Evolutionary conservation across 768 basidiomycete genomes (phyloP), one percentile per base, ranked within the genome.

Genomic region (Symmetrospora coprosmae): DNA sequence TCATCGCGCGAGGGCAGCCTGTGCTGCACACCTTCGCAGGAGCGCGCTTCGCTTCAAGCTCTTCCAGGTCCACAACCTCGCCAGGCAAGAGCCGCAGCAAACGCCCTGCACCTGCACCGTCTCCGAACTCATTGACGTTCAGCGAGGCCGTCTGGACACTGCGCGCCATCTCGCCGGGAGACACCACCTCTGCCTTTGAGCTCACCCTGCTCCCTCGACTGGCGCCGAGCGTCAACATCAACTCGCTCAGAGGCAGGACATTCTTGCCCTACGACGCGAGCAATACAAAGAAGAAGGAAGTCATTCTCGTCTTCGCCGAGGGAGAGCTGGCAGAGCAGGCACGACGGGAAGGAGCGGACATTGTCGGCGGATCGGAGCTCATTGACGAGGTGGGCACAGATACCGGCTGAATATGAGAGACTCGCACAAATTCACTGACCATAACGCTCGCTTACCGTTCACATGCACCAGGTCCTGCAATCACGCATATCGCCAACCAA

Each of bases 261-360:
- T 83, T 79, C 66, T 78, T 96, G 47, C 88, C 90, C 0, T 76
- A 82, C 47, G 87, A 91, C 67, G 67, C 51, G 27, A 39, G 33
- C 30, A 43, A 40, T 46, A 43, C 72, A 1, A 80, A 84, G 37
- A 87, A 86, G 68, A 72, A 80, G 27, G 81, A 80, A 67, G 82
- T 79, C 56, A 82, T 97, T 53, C 78, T 94, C n/a, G 89, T 92
- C 30, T 96, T 97, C 68, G 90, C 90, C 2, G 86, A 89, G 66
- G 87, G 87, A 4, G 76, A 81, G 58, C 77, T 79, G 50, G 87
- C 84, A 17, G 85, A 87, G 19, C 82, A 85, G 27, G 94, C 94
- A 0, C 82, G 79, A 72, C 80, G 77, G 40, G 87, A 87, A 3
- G 94, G 94, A 5, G 94, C 91, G 1, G 81, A 88, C 62, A 80